These are phyloP conservation scores for Rhodofomes roseus DNA, from an alignment of 1,284 basidiomycete species.

Conservation along the genomic window DNA sequence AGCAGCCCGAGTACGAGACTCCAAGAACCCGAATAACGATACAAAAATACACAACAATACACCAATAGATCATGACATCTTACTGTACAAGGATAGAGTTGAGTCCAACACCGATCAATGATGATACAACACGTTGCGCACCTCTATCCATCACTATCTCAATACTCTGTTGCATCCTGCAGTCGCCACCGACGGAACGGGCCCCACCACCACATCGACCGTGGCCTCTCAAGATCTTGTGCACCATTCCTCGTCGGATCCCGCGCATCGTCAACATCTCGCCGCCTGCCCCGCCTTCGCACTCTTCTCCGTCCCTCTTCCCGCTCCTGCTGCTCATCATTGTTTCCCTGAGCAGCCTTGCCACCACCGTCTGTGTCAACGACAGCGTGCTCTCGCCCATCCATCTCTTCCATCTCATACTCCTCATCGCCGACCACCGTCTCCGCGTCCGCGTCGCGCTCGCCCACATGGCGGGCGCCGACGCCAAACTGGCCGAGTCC, in stretches of 20 bases:
- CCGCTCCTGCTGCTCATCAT: slow-evolving; percentile 14
- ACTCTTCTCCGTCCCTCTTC: slow-evolving; percentile 11
- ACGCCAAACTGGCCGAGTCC: slow-evolving; percentile 44
- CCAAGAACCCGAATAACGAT: neutral
- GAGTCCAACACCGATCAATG: neutral
- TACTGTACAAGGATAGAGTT: neutral
- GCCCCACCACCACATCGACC: slow-evolving; percentile 74
- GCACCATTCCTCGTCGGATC: neutral
- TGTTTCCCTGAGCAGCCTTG: slow-evolving; percentile 10
- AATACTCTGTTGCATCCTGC: slow-evolving; percentile 73
- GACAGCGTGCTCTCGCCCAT: slow-evolving; percentile 19
- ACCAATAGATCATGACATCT: neutral
- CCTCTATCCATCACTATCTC: slow-evolving; percentile 42
- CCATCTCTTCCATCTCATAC: slow-evolving; percentile 21
- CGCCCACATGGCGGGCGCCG: slow-evolving; percentile 20
- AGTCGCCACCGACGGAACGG: slow-evolving; percentile 69
- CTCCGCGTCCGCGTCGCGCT: slow-evolving; percentile 23
- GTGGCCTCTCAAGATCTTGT: slow-evolving; percentile 22
- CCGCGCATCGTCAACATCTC: slow-evolving; percentile 6
- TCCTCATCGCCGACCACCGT: slow-evolving; percentile 11
- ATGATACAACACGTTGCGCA: neutral
- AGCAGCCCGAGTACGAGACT: neutral
- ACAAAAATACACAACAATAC: neutral
- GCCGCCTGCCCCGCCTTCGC: slow-evolving; percentile 8
- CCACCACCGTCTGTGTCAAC: slow-evolving; percentile 8